Percentiles rank a stretch among this genome's conserved stretches.
Conservation (phyloP, 352 stramenopile genomes). For the Thraustochytrium striatum region DNA sequence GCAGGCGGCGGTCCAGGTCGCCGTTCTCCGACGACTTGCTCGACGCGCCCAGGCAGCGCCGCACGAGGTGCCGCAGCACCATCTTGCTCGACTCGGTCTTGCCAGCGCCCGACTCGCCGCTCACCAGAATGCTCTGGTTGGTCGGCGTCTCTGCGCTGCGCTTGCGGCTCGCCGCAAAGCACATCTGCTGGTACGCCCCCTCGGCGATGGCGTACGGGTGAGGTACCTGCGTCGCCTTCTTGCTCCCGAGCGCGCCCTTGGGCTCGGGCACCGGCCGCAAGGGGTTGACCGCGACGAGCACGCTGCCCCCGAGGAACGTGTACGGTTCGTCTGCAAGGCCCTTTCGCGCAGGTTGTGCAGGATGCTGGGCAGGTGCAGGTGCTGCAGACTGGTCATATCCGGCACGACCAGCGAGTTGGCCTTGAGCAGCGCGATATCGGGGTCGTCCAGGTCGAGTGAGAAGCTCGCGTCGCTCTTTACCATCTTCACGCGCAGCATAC, state of each 20-base stretch:
- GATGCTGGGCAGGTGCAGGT: conserved; percentile 88
- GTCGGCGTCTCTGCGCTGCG: too few relatives aligned
- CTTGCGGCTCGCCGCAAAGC: conserved; percentile 5
- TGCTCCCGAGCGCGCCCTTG: not conserved
- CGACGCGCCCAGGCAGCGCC: conserved; percentile 35
- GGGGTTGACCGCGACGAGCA: conserved; percentile 84
- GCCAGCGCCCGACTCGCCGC: conserved; percentile 48
- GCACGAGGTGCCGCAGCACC: conserved; percentile 64
- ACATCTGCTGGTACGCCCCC: conserved; percentile 37
- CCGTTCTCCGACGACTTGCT: too few relatives aligned
- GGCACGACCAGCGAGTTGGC: conserved; percentile 49
- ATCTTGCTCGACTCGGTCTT: conserved; percentile 57
- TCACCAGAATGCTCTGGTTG: conserved; percentile 34
- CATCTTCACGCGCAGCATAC: conserved; percentile 17
- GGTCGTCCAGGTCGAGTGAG: conserved; percentile 30
- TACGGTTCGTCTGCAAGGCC: conserved; percentile 76
- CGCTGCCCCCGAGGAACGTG: conserved; percentile 79
- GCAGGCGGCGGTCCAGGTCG: conserved; percentile 49
- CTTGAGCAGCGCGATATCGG: conserved; percentile 40
- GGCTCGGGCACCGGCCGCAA: conserved; percentile 72
- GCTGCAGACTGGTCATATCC: conserved; percentile 89
- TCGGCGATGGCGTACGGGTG: conserved; percentile 56
- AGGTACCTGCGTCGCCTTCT: conserved; percentile 22
- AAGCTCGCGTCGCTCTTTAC: not conserved
- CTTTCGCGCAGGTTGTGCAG: conserved; percentile 87